These are phyloP conservation scores for Penicillium psychrofluorescens DNA, from an alignment of 495 filamentous ascomycete genomes.

Conservation along the genomic window DNA sequence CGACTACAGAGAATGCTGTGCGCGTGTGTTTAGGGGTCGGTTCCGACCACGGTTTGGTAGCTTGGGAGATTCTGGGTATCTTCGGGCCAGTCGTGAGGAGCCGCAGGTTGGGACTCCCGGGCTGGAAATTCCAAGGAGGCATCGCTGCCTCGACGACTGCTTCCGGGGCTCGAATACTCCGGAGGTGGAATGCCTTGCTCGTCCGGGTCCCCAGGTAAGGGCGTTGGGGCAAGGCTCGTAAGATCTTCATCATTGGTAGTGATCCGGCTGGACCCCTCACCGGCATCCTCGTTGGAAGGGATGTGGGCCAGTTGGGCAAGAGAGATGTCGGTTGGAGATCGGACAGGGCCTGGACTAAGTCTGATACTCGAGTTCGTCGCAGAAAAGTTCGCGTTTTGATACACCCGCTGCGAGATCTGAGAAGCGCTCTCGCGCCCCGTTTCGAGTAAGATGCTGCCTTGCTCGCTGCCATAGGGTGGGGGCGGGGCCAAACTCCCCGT, in stretches of 20 bases:
- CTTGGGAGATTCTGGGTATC: conserved; percentile 13
- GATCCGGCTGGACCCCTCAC: conserved; percentile 65
- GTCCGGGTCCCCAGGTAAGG: conserved; percentile 2
- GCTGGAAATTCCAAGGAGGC: conserved; percentile 23
- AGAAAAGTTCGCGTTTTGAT: conserved; percentile 38
- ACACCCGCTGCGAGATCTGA: conserved; percentile 49
- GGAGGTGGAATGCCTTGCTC: conserved; percentile 45
- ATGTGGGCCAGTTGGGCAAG: conserved; percentile 70
- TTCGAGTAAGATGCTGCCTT: conserved; percentile 91
- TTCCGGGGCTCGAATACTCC: conserved; percentile 66
- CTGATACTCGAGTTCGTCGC: conserved; percentile 47
- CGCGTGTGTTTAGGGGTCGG: conserved; percentile 41
- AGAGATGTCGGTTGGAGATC: conserved; percentile 95
- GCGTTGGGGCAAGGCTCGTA: neutral
- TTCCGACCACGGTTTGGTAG: conserved; percentile 18
- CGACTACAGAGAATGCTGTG: neutral
- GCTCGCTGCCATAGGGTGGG: conserved; percentile 92
- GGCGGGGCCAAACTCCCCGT: conserved; percentile 91
- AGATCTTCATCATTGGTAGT: conserved; percentile 19
- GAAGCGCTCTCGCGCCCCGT: conserved; percentile 63
- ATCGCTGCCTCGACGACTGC: conserved; percentile 48
- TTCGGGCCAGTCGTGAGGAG: conserved; percentile 19
- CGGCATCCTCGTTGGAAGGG: conserved; percentile 63
- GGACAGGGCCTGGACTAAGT: conserved; percentile 78
- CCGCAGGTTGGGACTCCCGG: conserved; percentile 22